Evolutionary conservation across 495 filamentous ascomycete genomes (phyloP), one percentile per base, ranked within the genome.

Genomic region (Penicillium goetzii): DNA sequence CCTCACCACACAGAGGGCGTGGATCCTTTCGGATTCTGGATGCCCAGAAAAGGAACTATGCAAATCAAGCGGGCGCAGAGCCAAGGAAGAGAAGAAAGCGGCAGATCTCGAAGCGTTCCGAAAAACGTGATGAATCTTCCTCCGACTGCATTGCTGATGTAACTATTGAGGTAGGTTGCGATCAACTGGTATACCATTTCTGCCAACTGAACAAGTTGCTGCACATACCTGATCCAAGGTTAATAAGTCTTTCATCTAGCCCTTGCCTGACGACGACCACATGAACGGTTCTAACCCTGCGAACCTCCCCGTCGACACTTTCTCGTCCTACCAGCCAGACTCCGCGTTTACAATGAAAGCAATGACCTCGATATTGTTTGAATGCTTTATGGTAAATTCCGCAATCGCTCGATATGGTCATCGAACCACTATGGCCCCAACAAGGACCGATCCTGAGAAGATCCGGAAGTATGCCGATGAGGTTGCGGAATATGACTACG

Each of bases 401-500:
- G 56, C 36, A 7, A 66, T 62, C 14, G 60, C 40, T 47, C 54
- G 15, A 40, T 66, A 62, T 26, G 64, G 56, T 12, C 59, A 58
- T 21, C 59, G 40, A 54, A 56, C 49, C 12, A 45, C 41, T 23
- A 14, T 14, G 11, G 17, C 34, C 33, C 51, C 19, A 11, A 33
- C 60, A 50, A 67, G 43, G 47, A 68, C 60, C 11, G 50, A 60
- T 12, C 54, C 55, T 19, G n/a, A 61, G 17, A 61, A 59, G 2
- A 52, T 52, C 49, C 49, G 28, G 49, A 52, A 52, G 30, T 52
- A 52, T 52, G 23, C 30, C 4, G 30, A 65, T 65, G 33, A 61
- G 17, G 33, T 68, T 28, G 33, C 57, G 9, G 9, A 58, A 49
- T 55, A 54, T 15, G 43, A 61, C 52, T 71, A 71, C 43, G 41